A percentile compares a stretch with the other conserved stretches of the same genome.
phyloP scores from a whole-genome alignment of 495 filamentous ascomycete genomes.

The Thozetella sp. region DNA sequence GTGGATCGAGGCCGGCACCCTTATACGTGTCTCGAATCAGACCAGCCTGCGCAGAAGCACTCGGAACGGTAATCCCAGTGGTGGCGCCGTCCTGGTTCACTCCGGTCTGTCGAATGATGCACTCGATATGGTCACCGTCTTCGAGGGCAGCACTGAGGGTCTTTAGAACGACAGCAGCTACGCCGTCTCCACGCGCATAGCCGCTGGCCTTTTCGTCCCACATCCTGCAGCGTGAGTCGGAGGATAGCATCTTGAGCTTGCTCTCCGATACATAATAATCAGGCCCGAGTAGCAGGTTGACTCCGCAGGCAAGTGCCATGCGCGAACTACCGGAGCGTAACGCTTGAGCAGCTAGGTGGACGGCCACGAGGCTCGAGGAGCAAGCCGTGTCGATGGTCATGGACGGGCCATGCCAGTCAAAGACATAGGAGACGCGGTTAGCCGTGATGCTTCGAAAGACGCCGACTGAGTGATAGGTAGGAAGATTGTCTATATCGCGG shows the following conservation, averaged over 20 bases:
- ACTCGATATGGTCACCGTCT: constrained; percentile 58
- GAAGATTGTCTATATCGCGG: constrained; percentile 6
- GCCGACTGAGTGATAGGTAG: constrained; percentile 42
- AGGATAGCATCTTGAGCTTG: constrained; percentile 35
- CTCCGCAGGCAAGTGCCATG: constrained; percentile 49
- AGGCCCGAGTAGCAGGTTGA: constrained; percentile 35
- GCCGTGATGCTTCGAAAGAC: constrained; percentile 49
- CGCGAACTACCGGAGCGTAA: constrained; percentile 18
- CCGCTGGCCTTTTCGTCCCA: constrained; percentile 61
- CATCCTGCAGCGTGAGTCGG: constrained; percentile 34
- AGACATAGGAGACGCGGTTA: constrained; percentile 61
- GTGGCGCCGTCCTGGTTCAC: constrained; percentile 61
- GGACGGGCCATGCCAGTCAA: constrained; percentile 55
- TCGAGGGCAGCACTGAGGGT: constrained; percentile 53
- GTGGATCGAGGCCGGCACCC: constrained; percentile 30
- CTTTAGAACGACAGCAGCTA: constrained; percentile 59
- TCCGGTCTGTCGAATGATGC: constrained; percentile 59
- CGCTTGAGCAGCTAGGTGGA: constrained; percentile 41
- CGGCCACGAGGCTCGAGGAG: constrained; percentile 54
- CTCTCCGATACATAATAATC: constrained; percentile 34
- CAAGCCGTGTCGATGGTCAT: constrained; percentile 67
- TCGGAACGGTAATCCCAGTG: constrained; percentile 60
- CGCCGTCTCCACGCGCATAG: constrained; percentile 65
- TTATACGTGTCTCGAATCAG: constrained; percentile 55
- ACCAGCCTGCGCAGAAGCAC: constrained; percentile 49